Evolutionary conservation across 106 monocot genomes (phyloP).

Genomic region (Chionographis japonica): DNA sequence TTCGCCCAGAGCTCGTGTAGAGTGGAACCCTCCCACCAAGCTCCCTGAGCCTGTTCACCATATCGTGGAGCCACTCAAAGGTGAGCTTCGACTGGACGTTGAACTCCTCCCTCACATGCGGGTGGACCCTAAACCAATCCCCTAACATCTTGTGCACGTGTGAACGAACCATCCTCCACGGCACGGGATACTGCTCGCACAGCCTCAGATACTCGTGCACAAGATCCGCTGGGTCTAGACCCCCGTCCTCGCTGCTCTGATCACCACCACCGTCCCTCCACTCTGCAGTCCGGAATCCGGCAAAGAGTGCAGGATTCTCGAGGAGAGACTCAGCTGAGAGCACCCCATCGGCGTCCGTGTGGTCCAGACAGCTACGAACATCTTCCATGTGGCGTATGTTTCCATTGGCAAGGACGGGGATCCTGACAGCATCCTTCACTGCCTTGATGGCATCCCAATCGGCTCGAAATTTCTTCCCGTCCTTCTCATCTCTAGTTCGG

Average conservation of each 20-base stretch:
- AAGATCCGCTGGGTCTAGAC: slow-evolving; percentile 67
- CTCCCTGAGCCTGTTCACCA: slow-evolving; percentile 68
- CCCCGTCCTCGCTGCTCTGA: slow-evolving; percentile 7
- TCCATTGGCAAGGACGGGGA: slow-evolving; percentile 97
- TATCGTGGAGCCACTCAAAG: slow-evolving; percentile 82
- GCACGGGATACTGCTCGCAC: slow-evolving; percentile 86
- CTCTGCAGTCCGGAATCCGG: slow-evolving; percentile 56
- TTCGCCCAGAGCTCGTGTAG: slow-evolving; percentile 19
- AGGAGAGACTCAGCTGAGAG: slow-evolving; percentile 97
- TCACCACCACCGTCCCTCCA: slow-evolving; percentile 42
- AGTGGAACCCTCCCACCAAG: slow-evolving; percentile 52
- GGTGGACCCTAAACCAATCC: slow-evolving; percentile 82
- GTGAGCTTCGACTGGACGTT: slow-evolving; percentile 76
- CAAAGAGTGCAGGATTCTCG: slow-evolving; percentile 96
- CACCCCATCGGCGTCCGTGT: slow-evolving; percentile 79
- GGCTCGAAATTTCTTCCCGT: slow-evolving; percentile 86
- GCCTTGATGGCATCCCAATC: slow-evolving; percentile 78
- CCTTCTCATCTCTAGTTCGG: slow-evolving; percentile 90
- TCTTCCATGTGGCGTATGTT: slow-evolving; percentile 93
- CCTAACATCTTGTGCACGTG: slow-evolving; percentile 98
- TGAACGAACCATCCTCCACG: slow-evolving; percentile 91
- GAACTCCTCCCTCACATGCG: slow-evolving; percentile 83
- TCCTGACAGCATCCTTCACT: slow-evolving; percentile 61
- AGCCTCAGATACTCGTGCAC: slow-evolving; percentile 77
- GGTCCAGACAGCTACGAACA: slow-evolving; percentile 58